Conservation (phyloP, 768 basidiomycete genomes). For the Gyrodon lividus region DNA sequence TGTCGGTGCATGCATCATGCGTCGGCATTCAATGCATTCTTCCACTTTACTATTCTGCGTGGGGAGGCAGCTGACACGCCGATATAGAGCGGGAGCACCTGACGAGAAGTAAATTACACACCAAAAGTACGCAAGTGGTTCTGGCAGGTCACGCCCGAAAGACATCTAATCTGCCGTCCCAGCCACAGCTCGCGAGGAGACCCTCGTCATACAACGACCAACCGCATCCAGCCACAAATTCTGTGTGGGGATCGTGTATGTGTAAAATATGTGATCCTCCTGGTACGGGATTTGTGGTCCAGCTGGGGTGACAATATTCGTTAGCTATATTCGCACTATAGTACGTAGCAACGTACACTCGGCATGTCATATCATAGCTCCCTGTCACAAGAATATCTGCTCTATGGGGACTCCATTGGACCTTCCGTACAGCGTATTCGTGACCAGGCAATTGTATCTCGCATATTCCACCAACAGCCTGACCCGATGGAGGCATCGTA, state of each 20-base stretch:
- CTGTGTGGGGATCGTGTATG: conserved; percentile 87
- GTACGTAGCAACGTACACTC: conserved; percentile 60
- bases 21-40: background rate
- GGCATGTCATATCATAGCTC: conserved; percentile 95
- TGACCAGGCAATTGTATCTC: conserved; percentile 75
- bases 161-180: conserved; percentile 85
- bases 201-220: conserved; percentile 95
- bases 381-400: conserved; percentile 66
- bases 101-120: background rate
- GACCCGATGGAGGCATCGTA: conserved; percentile 42
- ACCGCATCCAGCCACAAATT: conserved; percentile 88
- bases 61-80: background rate
- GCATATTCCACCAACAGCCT: conserved; percentile 68
- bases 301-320: conserved; percentile 42
- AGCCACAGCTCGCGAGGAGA: conserved; percentile 83
- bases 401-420: conserved; percentile 86
- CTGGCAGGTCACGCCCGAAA: conserved; percentile 48
- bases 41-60: background rate
- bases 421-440: conserved; percentile 86
- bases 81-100: background rate
- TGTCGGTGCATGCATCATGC: background rate
- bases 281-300: conserved; percentile 62
- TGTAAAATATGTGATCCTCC: conserved; percentile 53
- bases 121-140: background rate
- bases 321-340: conserved; percentile 1